A percentile compares a stretch with the other conserved stretches of the same genome.
These are phyloP conservation scores for Pythium phragmitis DNA, from an alignment of 352 stramenopile species.

Conservation along the genomic window DNA sequence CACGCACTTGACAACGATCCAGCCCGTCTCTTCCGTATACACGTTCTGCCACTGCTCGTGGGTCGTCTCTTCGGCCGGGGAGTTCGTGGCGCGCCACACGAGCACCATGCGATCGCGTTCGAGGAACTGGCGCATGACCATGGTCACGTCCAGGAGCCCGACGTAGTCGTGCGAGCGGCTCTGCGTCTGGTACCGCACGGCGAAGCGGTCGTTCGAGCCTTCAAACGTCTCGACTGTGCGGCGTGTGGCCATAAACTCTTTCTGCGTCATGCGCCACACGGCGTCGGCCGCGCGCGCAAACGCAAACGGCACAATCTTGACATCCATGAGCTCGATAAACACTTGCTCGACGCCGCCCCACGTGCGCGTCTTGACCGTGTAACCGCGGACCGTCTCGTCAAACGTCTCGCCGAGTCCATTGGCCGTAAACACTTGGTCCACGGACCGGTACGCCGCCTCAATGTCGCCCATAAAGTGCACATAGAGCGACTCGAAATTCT, in stretches of 20 bases:
- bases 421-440: slow-evolving; percentile 42
- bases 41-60: slow-evolving; percentile 39
- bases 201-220: slow-evolving; percentile 18
- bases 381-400: slow-evolving; percentile 23
- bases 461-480: slow-evolving; percentile 26
- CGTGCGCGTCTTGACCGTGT: slow-evolving; percentile 19
- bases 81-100: slow-evolving; percentile 44
- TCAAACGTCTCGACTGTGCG: slow-evolving; percentile 16
- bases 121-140: slow-evolving; percentile 51
- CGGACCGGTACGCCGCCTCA: slow-evolving; percentile 36
- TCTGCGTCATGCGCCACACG: slow-evolving; percentile 15
- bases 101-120: slow-evolving; percentile 48
- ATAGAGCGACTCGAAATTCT: slow-evolving; percentile 31
- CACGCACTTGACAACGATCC: slow-evolving; percentile 51
- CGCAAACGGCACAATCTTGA: slow-evolving; percentile 27
- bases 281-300: slow-evolving; percentile 11
- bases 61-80: slow-evolving; percentile 32
- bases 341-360: slow-evolving; percentile 19
- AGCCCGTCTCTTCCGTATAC: slow-evolving; percentile 67
- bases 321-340: slow-evolving; percentile 25
- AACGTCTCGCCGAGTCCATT: slow-evolving; percentile 39
- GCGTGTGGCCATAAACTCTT: slow-evolving; percentile 13
- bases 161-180: slow-evolving; percentile 19
- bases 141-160: slow-evolving; percentile 36
- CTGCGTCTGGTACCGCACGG: slow-evolving; percentile 19